Conservation (phyloP, 106 monocot species). For the Apostasia ramifera region DNA sequence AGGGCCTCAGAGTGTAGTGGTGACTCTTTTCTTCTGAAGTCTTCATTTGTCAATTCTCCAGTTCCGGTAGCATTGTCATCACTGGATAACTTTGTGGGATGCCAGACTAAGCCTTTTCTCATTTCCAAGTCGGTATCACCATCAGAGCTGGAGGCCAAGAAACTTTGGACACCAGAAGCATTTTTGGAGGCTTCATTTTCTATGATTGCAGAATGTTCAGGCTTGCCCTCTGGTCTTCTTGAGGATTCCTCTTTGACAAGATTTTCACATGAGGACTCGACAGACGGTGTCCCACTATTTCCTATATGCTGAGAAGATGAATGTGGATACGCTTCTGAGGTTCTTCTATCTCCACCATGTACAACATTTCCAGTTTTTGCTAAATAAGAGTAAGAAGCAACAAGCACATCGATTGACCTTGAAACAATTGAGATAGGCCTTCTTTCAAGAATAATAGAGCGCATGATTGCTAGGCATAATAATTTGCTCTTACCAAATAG, state of each 20-base stretch:
- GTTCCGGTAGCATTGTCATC: constrained; percentile 20
- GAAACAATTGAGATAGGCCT: constrained; percentile 58
- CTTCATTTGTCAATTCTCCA: constrained; percentile 10
- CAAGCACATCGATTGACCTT: constrained; percentile 70
- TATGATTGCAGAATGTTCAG: constrained; percentile 13
- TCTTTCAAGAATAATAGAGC: constrained; percentile 71
- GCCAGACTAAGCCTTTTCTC: constrained; percentile 5
- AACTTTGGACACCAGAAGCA: constrained; percentile 7
- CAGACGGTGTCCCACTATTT: constrained; percentile 2
- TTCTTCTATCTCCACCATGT: constrained; percentile 23
- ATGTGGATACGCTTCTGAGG: constrained; percentile 17
- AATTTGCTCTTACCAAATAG: constrained; percentile 46
- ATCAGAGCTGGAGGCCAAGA: constrained; percentile 33
- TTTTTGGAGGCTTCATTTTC: constrained; percentile 14
- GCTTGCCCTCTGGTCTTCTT: constrained; percentile 8
- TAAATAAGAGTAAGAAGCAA: constrained; percentile 60
- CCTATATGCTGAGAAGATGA: constrained; percentile 13
- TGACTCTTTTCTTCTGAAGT: constrained; percentile 16
- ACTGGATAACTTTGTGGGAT: not conserved
- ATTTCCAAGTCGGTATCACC: constrained; percentile 17
- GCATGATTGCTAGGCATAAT: constrained; percentile 68
- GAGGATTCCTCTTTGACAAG: constrained; percentile 12
- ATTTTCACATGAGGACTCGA: constrained; percentile 10
- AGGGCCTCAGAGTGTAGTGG: constrained; percentile 13
- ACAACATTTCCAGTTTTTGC: constrained; percentile 38